phyloP scores from a whole-genome alignment of 352 stramenopile genomes.

The Aphanomyces invadans region DNA sequence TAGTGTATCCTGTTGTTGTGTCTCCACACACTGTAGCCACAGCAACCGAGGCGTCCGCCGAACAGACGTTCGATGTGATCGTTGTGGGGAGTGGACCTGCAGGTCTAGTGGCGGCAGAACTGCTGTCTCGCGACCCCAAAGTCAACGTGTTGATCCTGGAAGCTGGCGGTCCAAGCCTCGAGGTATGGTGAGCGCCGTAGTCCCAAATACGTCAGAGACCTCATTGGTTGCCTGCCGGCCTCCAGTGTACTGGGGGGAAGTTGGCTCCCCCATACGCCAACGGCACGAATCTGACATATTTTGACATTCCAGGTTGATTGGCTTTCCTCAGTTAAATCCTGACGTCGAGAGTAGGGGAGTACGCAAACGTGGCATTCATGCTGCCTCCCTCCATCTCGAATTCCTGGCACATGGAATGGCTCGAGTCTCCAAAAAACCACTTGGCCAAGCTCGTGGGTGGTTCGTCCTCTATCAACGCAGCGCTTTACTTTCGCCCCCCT shows the following conservation, averaged over 20 bases:
- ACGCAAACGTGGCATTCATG: conserved; percentile 29
- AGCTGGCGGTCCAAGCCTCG: conserved; percentile 40
- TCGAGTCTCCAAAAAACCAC: conserved; percentile 40
- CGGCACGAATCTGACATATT: conserved; percentile 44
- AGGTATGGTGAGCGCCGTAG: conserved; percentile 12
- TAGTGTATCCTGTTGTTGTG: not conserved
- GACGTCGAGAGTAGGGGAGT: conserved; percentile 32
- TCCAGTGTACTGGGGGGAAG: conserved; percentile 31
- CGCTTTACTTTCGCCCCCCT: conserved; percentile 70
- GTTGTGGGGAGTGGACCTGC: conserved; percentile 49
- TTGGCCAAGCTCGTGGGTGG: conserved; percentile 76
- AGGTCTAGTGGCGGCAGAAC: conserved; percentile 52
- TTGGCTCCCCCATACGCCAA: conserved; percentile 41
- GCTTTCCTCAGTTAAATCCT: not conserved
- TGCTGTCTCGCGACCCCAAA: conserved; percentile 39
- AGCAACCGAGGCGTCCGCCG: not conserved
- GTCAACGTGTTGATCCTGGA: conserved; percentile 56
- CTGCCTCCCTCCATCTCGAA: not conserved
- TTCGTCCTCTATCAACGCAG: conserved; percentile 77
- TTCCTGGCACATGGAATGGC: conserved; percentile 45
- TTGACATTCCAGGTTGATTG: conserved; percentile 45
- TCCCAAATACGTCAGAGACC: not conserved
- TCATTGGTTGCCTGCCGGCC: not conserved
- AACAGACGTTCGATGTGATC: conserved; percentile 48
- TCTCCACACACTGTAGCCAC: no score